A percentile compares a stretch with the other conserved stretches of the same genome.
phyloP scores from a whole-genome alignment of 306 rosid species.

The Boehmeria nivea region DNA sequence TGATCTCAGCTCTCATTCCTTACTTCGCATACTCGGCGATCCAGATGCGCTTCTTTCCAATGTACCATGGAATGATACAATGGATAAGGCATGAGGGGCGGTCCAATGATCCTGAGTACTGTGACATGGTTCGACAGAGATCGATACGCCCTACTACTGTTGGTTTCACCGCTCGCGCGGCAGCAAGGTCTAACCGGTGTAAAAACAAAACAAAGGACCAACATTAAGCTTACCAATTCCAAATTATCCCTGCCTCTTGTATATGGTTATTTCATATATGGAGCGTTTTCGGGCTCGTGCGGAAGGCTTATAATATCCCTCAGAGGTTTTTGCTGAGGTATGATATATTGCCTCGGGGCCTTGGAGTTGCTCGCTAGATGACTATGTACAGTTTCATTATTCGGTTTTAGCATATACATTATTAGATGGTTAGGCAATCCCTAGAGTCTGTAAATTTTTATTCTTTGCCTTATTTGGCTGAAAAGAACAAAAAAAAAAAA shows the following conservation, averaged over 20 bases:
- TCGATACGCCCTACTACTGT: slow-evolving; percentile 46
- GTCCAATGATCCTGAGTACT: slow-evolving; percentile 52
- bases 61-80: slow-evolving; percentile 66
- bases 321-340: background rate
- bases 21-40: slow-evolving; percentile 65
- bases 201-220: slow-evolving; percentile 26
- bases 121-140: slow-evolving; percentile 44
- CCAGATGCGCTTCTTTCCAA: slow-evolving; percentile 80
- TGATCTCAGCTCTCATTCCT: slow-evolving; percentile 63
- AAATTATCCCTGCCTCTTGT: slow-evolving; percentile 7
- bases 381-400: slow-evolving; percentile 24
- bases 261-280: background rate
- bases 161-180: slow-evolving; percentile 79
- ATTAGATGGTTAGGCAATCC: slow-evolving; percentile 17
- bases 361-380: slow-evolving; percentile 14
- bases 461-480: slow-evolving; percentile 25
- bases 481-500: background rate
- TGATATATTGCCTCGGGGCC: no score
- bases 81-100: slow-evolving; percentile 68
- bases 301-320: slow-evolving; percentile 9
- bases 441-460: slow-evolving; percentile 16
- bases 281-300: slow-evolving; percentile 9
- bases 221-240: slow-evolving; percentile 17
- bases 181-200: slow-evolving; percentile 39
- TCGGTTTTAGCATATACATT: slow-evolving; percentile 17